Evolutionary conservation across 2,329 filamentous ascomycete species (phyloP).

Genomic region (Colletotrichum sp.): DNA sequence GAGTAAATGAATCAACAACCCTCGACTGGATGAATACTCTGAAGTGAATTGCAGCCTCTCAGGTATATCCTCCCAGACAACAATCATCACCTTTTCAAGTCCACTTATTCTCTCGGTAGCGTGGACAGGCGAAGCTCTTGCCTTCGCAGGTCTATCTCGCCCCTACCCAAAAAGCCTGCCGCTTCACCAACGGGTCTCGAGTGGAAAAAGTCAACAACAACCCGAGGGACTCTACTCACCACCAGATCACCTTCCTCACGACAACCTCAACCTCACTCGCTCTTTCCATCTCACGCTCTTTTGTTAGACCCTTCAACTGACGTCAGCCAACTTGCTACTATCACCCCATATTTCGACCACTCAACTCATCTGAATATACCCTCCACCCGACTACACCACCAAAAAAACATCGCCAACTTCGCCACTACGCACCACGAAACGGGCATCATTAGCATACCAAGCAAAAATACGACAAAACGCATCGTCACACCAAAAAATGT

Average conservation of each 20-base stretch:
- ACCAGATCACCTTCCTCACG: background rate
- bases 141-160: rapidly evolving
- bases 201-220: background rate
- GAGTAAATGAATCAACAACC: background rate
- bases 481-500: background rate
- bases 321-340: background rate
- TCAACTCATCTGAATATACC: background rate
- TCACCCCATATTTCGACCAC: background rate
- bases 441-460: background rate
- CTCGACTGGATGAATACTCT: background rate
- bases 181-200: background rate
- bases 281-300: background rate
- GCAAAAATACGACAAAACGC: background rate
- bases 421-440: background rate
- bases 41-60: background rate
- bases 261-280: background rate
- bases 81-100: background rate
- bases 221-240: background rate
- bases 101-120: background rate
- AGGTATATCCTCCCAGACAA: background rate
- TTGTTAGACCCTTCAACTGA: background rate
- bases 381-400: background rate
- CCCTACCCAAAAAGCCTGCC: background rate
- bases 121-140: background rate
- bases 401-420: background rate